Percentiles rank a stretch among this genome's conserved stretches.
Evolutionary conservation across 768 basidiomycete species (phyloP).

Genomic region (Lepiota venenata): DNA sequence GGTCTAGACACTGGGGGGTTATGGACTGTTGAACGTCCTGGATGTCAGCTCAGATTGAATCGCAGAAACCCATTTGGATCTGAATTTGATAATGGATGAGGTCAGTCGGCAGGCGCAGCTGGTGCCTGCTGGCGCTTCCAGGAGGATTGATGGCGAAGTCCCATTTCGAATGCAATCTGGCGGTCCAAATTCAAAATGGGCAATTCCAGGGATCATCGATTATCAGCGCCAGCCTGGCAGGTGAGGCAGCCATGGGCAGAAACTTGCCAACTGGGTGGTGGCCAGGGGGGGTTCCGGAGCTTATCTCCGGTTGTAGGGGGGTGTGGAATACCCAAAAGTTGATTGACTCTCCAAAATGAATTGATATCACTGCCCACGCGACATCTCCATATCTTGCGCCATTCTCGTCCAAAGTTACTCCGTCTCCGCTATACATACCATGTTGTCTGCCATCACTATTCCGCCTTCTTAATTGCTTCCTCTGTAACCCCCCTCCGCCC

Average conservation of each 20-base stretch:
- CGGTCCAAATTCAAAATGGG: no score
- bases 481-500: neutral
- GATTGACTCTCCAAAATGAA: neutral
- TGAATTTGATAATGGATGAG: slow-evolving; percentile 5
- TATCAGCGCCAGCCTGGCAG: no score
- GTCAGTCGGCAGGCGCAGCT: neutral
- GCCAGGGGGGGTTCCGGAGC: slow-evolving; percentile 8
- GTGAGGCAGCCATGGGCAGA: neutral
- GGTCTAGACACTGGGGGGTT: neutral
- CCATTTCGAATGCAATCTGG: no score
- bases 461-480: slow-evolving; percentile 13
- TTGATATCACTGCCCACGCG: slow-evolving; percentile 6
- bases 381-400: slow-evolving; percentile 30
- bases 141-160: no score
- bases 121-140: no score
- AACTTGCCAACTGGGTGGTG: neutral
- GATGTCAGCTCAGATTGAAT: neutral
- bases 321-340: no score
- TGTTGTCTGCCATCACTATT: slow-evolving; percentile 12
- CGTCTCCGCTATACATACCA: slow-evolving; percentile 13
- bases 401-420: slow-evolving; percentile 29
- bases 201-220: no score
- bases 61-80: neutral
- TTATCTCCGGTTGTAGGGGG: slow-evolving; percentile 11
- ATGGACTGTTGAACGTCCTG: neutral